Evolutionary conservation across 306 rosid species (phyloP).

Genomic region (Alnus glutinosa): DNA sequence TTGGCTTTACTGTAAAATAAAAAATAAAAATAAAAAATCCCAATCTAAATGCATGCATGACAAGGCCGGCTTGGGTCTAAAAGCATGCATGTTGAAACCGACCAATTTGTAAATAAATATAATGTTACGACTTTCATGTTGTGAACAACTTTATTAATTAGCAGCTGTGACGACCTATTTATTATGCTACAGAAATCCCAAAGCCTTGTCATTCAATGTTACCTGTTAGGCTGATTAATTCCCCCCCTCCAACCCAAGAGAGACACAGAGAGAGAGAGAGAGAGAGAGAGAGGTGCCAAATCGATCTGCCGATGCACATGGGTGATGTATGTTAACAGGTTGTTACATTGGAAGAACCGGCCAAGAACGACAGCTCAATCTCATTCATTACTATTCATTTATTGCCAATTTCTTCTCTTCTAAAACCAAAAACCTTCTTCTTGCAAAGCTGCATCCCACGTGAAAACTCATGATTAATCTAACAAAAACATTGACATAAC

Average conservation of each 20-base stretch:
- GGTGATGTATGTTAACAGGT: slow-evolving; percentile 32
- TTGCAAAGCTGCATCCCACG: neutral
- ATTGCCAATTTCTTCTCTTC: neutral
- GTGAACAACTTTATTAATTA: neutral
- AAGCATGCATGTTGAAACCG: neutral
- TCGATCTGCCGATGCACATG: slow-evolving; percentile 29
- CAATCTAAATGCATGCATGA: neutral
- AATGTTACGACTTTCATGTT: neutral
- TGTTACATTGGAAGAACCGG: neutral
- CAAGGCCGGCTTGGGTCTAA: neutral
- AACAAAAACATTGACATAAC: neutral
- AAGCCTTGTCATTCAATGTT: too few species aligned
- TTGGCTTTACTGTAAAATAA: too few species aligned
- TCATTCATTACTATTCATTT: slow-evolving; percentile 21
- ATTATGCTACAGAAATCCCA: neutral
- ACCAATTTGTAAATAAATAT: neutral
- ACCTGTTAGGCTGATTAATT: neutral
- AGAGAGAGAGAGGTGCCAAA: too few species aligned
- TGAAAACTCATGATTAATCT: neutral
- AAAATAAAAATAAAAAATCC: neutral
- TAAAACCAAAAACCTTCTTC: neutral
- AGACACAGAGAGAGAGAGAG: neutral
- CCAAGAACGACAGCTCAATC: slow-evolving; percentile 20
- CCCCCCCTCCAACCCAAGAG: too few species aligned
- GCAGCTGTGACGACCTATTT: neutral